phyloP scores from a whole-genome alignment of 768 basidiomycete species.

The Lactarius evosmus region DNA sequence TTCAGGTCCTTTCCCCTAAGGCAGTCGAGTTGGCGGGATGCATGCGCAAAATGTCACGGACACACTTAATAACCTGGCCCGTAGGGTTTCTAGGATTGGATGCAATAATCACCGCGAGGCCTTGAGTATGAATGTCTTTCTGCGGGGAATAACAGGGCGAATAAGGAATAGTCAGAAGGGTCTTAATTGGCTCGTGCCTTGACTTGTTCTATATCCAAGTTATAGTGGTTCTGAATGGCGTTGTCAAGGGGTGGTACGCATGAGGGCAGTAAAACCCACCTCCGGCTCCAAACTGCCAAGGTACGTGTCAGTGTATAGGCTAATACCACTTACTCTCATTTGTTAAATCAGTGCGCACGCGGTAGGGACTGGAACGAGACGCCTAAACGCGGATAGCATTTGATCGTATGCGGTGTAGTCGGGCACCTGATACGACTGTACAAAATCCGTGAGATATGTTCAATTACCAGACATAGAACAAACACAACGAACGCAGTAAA shows the following conservation, averaged over 20 bases:
- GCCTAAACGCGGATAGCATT: conserved; percentile 79
- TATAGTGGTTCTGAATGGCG: conserved; percentile 53
- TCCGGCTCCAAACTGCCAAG: conserved; percentile 36
- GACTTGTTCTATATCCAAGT: conserved; percentile 74
- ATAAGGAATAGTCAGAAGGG: not conserved
- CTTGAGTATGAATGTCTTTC: conserved; percentile 81
- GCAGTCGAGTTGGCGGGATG: not conserved
- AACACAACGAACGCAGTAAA: conserved; percentile 58
- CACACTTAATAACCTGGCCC: conserved; percentile 76
- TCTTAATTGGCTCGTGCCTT: conserved; percentile 43
- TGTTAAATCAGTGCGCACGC: conserved; percentile 48
- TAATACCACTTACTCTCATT: not conserved
- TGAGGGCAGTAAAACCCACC: conserved; percentile 30
- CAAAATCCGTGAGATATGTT: conserved; percentile 12
- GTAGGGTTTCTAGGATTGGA: conserved; percentile 98
- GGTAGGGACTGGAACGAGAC: conserved; percentile 88
- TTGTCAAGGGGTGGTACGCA: conserved; percentile 33
- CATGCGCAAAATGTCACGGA: conserved; percentile 8
- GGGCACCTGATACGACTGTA: conserved; percentile 81
- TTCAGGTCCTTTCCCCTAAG: conserved; percentile 73
- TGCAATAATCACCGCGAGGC: conserved; percentile 78
- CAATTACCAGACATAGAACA: conserved; percentile 18
- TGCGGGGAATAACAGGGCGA: conserved; percentile 30
- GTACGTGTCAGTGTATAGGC: conserved; percentile 1
- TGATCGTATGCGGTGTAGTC: conserved; percentile 91